Evolutionary conservation across 306 rosid species (phyloP), one percentile per base, ranked within the genome.

Genomic region (Glycine soja): DNA sequence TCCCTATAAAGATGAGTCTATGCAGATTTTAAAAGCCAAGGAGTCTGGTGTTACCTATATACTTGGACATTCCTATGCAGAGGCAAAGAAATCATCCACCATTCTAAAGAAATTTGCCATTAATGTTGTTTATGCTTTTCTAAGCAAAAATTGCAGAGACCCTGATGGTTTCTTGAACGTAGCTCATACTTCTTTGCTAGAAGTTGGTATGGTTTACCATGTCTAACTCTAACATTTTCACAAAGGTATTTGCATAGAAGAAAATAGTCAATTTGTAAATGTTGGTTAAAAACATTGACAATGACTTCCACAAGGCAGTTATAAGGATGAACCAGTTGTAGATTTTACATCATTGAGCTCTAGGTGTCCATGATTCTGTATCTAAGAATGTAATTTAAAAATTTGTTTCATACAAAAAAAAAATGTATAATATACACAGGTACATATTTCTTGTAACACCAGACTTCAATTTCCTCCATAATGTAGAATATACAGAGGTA

Each of bases 181-280:
- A 51, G 89, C 91, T 78, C 92, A 86, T 52, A 85, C 94, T 67
- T 90, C 93, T 70, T 83, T 89, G 88, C 74, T 94, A 11, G 97
- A 94, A 82, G 95, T 92, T 61, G 98, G 98, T 61, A 94, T 94
- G 97, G 76, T 89, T 38, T 94, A 92, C 81, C 81, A 89, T 77
- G 95, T 94, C 62, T 94, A 81, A 86, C 66, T 53, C 70, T 65
- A 65, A 74, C 85, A 59, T 57, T 74, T 80, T 16, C 11, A 54
- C 69, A 34, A 24, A 70, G 36, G 43, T 47, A 38, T 74, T 45
- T 43, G 0, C 57, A 53, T 75, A 72, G 62, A 74, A 84, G 24
- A 75, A 9, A 53, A 61, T 52, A 69, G 61, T 3, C 54, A 47
- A 45, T 62, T 68, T 78, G 82, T 78, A 54, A 59, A 82, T 70